Evolutionary conservation across 2,329 filamentous ascomycete species (phyloP), one percentile per base, ranked within the genome.

Genomic region (Ophiostoma himal-ulmi): DNA sequence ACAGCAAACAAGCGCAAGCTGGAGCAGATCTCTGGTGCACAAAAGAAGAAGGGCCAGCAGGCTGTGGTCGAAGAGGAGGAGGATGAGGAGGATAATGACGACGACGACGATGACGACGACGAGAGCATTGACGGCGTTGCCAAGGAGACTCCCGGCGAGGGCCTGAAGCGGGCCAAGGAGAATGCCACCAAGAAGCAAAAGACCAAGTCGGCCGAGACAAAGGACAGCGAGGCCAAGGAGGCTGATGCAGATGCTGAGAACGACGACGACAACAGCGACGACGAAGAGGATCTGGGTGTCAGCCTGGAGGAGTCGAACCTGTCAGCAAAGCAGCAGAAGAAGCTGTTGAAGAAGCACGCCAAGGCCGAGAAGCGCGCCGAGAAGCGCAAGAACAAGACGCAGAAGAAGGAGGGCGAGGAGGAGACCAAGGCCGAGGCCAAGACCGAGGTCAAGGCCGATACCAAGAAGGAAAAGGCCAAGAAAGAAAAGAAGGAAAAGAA

Each of bases 1-100:
- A 87, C 85, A 62, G 82, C 82, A 75, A 93, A 91, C 76, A 96
- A 96, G 83, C 87, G 93, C 72, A 96, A 96, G 81, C 83, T 91
- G 37, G 86, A 88, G 69, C 87, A 90, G 73, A 81, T 89, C 71
- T 83, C 85, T 22, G 66, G 30, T 20, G 70, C 20, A 22, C 6
- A 57, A 57, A 41, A 70, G 54, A 67, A 68, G 57, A 36, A 39
- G 13, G 48, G 60, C 30, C 36, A 62, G 57, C 57, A 30, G 13
- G 67, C 30, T 26, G 68, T 11, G n/a, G 66, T 70, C n/a, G 78
- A 83, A 48, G 81, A 82, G 34, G 81, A 82, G 11, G 77, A 44
- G 1, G 48, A 39, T 0, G 69, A 69, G 1, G 62, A 69, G 76
- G 83, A 69, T 3, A 66, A 39, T 5, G 82, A 82, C 0, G 83